Percentiles rank a stretch among this genome's conserved stretches.
phyloP scores from a whole-genome alignment of 1,139 yeast genomes.

The Kodamaea suecica region DNA sequence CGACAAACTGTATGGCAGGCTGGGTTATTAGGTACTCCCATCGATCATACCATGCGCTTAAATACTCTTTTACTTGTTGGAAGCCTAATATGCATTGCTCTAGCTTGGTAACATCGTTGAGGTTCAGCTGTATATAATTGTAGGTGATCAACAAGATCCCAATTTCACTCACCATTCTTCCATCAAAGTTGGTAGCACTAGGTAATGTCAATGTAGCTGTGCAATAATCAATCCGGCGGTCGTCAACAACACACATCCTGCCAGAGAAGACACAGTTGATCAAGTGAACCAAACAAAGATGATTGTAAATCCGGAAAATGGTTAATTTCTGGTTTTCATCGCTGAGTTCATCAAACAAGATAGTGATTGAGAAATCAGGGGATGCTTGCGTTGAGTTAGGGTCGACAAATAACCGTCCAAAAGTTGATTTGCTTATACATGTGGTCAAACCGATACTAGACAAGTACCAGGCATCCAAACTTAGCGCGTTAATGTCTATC shows the following conservation, averaged over 20 bases:
- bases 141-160: slow-evolving; percentile 61
- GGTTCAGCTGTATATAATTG: slow-evolving; percentile 50
- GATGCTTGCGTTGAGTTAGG: slow-evolving; percentile 1
- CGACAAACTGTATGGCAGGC: slow-evolving; percentile 75
- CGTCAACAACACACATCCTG: slow-evolving; percentile 71
- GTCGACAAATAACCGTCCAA: slow-evolving; percentile 25
- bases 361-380: slow-evolving; percentile 25
- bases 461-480: slow-evolving; percentile 60
- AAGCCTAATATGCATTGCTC: slow-evolving; percentile 24
- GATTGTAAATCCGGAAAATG: slow-evolving; percentile 66
- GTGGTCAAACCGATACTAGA: slow-evolving; percentile 59
- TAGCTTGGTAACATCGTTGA: slow-evolving; percentile 22
- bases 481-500: slow-evolving; percentile 18
- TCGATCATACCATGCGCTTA: slow-evolving; percentile 62
- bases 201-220: slow-evolving; percentile 59
- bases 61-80: slow-evolving; percentile 29
- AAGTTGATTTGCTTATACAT: slow-evolving; percentile 46
- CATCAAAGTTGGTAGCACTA: slow-evolving; percentile 75
- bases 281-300: slow-evolving; percentile 66
- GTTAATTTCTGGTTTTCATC: slow-evolving; percentile 52
- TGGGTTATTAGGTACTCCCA: slow-evolving; percentile 74
- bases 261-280: slow-evolving; percentile 70
- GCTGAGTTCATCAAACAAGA: slow-evolving; percentile 30
- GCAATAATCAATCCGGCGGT: slow-evolving; percentile 59
- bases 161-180: slow-evolving; percentile 79